phyloP scores from a whole-genome alignment of 2,329 filamentous ascomycete species.

The Calonectria pauciramosa region DNA sequence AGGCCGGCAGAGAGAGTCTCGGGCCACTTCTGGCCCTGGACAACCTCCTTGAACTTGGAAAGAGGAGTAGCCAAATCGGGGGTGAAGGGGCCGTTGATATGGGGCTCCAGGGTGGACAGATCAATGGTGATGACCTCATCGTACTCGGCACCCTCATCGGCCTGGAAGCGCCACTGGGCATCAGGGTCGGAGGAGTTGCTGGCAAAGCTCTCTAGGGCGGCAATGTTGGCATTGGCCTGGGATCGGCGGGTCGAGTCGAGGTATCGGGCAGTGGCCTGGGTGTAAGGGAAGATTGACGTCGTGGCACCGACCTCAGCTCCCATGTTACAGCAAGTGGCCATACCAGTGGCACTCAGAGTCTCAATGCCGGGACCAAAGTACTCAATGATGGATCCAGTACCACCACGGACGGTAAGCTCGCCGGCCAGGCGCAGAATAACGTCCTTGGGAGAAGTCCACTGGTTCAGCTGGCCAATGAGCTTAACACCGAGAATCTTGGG shows the following conservation, averaged over 20 bases:
- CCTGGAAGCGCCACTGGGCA: slow-evolving; percentile 75
- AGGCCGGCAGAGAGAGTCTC: slow-evolving; percentile 96
- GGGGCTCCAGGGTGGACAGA: slow-evolving; percentile 92
- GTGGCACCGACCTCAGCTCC: slow-evolving; percentile 93
- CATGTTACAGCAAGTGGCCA: slow-evolving; percentile 95
- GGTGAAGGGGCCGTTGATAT: slow-evolving; percentile 99
- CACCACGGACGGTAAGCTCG: slow-evolving; percentile 90
- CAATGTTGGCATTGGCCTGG: slow-evolving; percentile 76
- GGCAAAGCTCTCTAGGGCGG: slow-evolving; percentile 69
- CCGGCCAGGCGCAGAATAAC: slow-evolving; percentile 93
- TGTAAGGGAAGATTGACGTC: slow-evolving; percentile 95
- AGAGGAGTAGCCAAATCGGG: slow-evolving; percentile 98
- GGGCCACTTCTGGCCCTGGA: slow-evolving; percentile 95
- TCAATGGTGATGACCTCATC: slow-evolving; percentile 98
- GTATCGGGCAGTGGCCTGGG: slow-evolving; percentile 85
- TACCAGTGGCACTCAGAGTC: slow-evolving; percentile 90
- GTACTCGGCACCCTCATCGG: slow-evolving; percentile 90
- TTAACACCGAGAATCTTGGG: slow-evolving; percentile 90
- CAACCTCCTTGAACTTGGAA: slow-evolving; percentile 95
- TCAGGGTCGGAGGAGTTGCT: slow-evolving; percentile 57
- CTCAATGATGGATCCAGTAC: slow-evolving; percentile 95
- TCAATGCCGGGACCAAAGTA: slow-evolving; percentile 93
- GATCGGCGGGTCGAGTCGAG: slow-evolving; percentile 81
- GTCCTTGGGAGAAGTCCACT: slow-evolving; percentile 96
- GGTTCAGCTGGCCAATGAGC: slow-evolving; percentile 85